phyloP scores from a whole-genome alignment of 768 basidiomycete genomes.

The Porpolomopsis calyptriformis region DNA sequence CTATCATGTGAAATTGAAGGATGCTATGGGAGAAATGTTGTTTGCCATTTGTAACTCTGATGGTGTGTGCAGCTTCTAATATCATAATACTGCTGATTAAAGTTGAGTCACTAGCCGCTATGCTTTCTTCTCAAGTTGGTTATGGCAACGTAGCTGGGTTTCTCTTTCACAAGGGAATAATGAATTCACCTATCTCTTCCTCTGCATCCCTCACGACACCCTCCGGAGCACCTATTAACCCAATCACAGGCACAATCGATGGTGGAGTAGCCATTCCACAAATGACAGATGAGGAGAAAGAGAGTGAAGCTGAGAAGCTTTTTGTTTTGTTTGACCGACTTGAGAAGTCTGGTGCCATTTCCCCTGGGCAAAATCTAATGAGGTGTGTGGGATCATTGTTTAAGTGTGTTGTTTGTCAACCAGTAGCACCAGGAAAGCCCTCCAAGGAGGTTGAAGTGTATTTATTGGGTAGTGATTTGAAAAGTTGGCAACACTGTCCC shows the following conservation, averaged over 20 bases:
- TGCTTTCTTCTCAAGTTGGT: conserved; percentile 69
- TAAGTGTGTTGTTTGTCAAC: conserved; percentile 12
- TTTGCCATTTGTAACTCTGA: conserved; percentile 77
- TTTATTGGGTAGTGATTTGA: too few species aligned
- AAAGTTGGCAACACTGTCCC: too few species aligned
- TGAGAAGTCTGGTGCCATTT: conserved; percentile 62
- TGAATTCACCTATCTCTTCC: conserved; percentile 43
- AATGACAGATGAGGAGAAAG: conserved; percentile 96
- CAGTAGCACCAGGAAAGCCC: neutral
- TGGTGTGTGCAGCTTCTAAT: conserved; percentile 21
- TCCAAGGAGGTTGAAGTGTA: neutral
- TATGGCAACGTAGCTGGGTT: conserved; percentile 96
- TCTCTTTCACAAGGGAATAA: conserved; percentile 83
- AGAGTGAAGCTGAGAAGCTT: conserved; percentile 82
- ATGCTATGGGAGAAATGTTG: conserved; percentile 77
- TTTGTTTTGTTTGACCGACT: conserved; percentile 87
- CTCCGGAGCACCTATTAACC: conserved; percentile 50
- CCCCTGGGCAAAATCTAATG: conserved; percentile 58
- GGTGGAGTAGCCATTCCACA: conserved; percentile 30
- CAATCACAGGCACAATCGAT: conserved; percentile 72
- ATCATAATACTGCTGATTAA: neutral
- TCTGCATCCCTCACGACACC: conserved; percentile 25
- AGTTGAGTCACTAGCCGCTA: conserved; percentile 35
- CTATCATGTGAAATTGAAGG: conserved; percentile 63
- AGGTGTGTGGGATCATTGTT: conserved; percentile 44